Conservation (phyloP, 371 early-diverging fungal species). For the Saksenaea oblongispora region DNA sequence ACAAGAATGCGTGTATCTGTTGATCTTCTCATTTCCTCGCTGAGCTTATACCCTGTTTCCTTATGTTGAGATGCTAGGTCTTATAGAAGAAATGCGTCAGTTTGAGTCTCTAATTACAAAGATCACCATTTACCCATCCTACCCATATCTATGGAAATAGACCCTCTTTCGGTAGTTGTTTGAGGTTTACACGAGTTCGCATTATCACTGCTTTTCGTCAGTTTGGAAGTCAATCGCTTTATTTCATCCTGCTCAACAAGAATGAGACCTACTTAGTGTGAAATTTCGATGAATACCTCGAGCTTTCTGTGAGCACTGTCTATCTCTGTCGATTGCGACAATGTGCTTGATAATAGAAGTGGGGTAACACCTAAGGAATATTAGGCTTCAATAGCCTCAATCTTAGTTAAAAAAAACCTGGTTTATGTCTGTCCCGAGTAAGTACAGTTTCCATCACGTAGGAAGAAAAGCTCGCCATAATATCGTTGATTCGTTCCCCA, state of each 20-base stretch:
- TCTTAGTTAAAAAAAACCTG: neutral
- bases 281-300: neutral
- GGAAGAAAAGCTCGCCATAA: conserved; percentile 36
- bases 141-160: neutral
- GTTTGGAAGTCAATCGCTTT: neutral
- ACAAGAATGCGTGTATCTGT: neutral
- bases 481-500: conserved; percentile 28
- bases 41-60: neutral
- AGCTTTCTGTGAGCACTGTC: neutral
- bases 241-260: neutral
- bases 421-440: neutral
- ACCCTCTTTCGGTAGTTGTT: neutral
- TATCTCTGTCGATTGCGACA: neutral
- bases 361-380: neutral
- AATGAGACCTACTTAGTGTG: neutral
- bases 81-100: no score
- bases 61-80: neutral
- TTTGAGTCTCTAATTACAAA: no score
- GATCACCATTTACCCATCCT: no score
- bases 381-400: neutral
- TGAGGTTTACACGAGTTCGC: neutral
- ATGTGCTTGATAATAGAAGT: neutral
- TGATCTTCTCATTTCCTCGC: neutral
- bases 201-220: neutral
- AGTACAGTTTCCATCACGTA: conserved; percentile 16